Conservation (phyloP, 805 yeast species). For the Kazachstania viticola region DNA sequence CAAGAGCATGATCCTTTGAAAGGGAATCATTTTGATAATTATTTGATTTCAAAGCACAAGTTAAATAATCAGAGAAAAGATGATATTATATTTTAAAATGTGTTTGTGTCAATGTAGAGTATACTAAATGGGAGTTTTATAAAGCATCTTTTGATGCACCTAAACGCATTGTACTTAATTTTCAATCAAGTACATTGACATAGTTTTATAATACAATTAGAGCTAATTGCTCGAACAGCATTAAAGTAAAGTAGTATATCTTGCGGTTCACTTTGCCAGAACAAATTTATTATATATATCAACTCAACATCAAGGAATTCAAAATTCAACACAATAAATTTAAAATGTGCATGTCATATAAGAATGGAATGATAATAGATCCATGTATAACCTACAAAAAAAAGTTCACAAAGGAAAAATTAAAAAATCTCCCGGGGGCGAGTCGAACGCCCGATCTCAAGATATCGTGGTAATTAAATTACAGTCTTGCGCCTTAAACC, state of each 20-base stretch:
- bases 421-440: constrained; percentile 35
- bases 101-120: neutral
- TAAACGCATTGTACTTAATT: neutral
- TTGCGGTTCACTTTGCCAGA: too few species aligned
- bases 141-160: neutral
- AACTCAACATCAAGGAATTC: neutral
- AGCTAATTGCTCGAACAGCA: neutral
- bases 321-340: neutral
- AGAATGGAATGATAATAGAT: neutral
- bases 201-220: neutral
- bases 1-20: constrained; percentile 27
- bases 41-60: neutral
- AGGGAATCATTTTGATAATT: constrained; percentile 10
- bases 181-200: neutral
- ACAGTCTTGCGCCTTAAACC: constrained; percentile 36
- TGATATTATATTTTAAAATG: too few species aligned
- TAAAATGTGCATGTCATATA: too few species aligned
- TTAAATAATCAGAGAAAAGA: neutral
- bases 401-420: constrained; percentile 1
- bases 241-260: neutral
- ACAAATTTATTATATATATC: too few species aligned
- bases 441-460: constrained; percentile 40
- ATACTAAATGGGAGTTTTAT: neutral
- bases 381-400: neutral
- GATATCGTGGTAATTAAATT: constrained; percentile 27